phyloP scores from a whole-genome alignment of 2,329 filamentous ascomycete species.

The Neofusicoccum sp. region DNA sequence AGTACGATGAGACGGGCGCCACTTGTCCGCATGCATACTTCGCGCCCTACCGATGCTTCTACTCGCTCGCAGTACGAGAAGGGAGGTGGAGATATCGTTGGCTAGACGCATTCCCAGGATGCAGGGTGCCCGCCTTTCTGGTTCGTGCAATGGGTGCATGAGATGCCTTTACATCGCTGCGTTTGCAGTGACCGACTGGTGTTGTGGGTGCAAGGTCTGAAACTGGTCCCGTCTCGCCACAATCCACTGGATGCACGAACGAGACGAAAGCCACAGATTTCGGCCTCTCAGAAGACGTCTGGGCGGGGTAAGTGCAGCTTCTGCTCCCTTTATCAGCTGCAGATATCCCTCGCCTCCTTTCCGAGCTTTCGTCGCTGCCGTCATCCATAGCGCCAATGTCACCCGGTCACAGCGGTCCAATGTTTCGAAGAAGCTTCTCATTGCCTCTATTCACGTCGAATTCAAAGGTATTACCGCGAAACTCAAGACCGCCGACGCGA shows the following conservation, averaged over 20 bases:
- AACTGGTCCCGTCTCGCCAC: background rate
- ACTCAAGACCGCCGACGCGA: background rate
- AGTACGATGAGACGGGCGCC: too few species aligned
- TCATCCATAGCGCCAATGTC: too few species aligned
- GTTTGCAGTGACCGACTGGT: background rate
- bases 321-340: background rate
- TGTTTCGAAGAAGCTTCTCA: background rate
- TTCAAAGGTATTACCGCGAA: background rate
- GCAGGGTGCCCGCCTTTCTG: too few species aligned
- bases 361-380: too few species aligned
- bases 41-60: too few species aligned
- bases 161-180: background rate
- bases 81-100: too few species aligned
- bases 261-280: background rate
- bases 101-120: background rate
- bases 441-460: background rate
- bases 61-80: too few species aligned
- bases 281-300: background rate
- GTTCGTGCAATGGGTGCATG: background rate
- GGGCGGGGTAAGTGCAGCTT: background rate
- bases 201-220: background rate
- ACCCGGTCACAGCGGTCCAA: background rate
- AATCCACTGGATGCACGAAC: background rate
- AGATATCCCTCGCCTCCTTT: background rate
- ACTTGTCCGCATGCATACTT: too few species aligned